Conservation (phyloP, 73 alveolate species). For the Tetrahymena malaccensis region DNA sequence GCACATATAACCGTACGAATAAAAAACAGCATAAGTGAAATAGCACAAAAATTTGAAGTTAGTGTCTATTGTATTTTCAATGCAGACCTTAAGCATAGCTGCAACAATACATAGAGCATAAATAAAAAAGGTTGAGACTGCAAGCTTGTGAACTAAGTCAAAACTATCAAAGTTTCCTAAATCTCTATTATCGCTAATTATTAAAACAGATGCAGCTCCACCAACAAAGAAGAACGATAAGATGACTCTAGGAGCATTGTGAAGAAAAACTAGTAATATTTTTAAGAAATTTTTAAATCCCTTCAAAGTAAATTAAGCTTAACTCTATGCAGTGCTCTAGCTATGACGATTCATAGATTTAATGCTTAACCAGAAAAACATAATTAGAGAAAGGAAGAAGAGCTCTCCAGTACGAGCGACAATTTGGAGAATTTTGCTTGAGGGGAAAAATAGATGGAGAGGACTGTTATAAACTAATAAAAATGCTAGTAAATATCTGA, state of each 20-base stretch:
- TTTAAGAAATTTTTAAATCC: neutral
- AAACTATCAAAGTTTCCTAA: neutral
- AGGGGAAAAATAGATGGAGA: neutral
- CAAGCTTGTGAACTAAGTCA: neutral
- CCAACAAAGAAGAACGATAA: neutral
- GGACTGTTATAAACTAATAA: neutral
- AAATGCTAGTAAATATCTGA: neutral
- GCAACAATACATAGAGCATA: neutral
- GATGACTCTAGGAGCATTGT: neutral
- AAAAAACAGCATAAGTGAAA: neutral
- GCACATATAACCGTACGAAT: neutral
- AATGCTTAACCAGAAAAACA: neutral
- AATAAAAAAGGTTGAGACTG: neutral
- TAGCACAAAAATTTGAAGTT: neutral
- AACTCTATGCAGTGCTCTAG: neutral
- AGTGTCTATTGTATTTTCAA: neutral
- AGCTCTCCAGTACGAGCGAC: neutral
- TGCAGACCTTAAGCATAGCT: neutral
- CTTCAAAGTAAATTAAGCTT: neutral
- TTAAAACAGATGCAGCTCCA: neutral
- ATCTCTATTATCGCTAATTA: neutral
- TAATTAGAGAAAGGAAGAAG: neutral
- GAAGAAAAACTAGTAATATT: neutral
- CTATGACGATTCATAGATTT: neutral
- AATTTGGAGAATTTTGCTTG: neutral